A percentile compares a stretch with the other conserved stretches of the same genome.
These are phyloP conservation scores for Penicillium palitans DNA, from an alignment of 2,329 filamentous ascomycete species.

Conservation along the genomic window DNA sequence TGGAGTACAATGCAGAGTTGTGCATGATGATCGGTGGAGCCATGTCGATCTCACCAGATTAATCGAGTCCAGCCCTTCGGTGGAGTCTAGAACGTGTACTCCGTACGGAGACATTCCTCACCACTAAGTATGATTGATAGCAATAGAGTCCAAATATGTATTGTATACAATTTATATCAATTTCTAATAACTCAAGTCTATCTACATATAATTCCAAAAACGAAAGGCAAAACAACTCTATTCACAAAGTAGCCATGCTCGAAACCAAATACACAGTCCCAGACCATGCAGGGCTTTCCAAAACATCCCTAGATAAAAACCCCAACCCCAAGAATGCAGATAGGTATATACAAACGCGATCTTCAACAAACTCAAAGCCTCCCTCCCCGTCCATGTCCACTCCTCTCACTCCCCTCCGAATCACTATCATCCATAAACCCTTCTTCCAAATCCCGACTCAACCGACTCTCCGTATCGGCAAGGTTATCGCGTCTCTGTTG, in stretches of 20 bases:
- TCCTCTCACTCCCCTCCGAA: conserved; percentile 48
- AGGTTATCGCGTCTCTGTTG: conserved; percentile 42
- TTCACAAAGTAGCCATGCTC: background rate
- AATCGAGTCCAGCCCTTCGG: background rate
- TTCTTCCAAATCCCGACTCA: conserved; percentile 78
- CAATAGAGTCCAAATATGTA: background rate
- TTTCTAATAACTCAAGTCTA: background rate
- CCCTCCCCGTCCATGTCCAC: conserved; percentile 31
- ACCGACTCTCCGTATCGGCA: conserved; percentile 51
- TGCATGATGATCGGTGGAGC: conserved; percentile 7
- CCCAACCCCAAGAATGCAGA: conserved; percentile 1
- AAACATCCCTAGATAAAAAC: background rate
- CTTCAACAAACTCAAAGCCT: conserved; percentile 14
- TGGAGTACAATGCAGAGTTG: background rate
- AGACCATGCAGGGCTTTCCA: background rate
- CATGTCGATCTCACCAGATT: conserved; percentile 1
- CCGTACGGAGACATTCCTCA: background rate
- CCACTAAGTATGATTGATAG: background rate
- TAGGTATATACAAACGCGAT: background rate
- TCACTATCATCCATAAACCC: conserved; percentile 74
- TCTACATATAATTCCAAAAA: background rate
- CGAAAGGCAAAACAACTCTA: background rate
- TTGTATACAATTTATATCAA: background rate
- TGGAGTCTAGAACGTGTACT: background rate
- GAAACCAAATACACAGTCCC: background rate